Evolutionary conservation across 2,329 filamentous ascomycete genomes (phyloP).

Genomic region (Neopestalotiopsis rosae): DNA sequence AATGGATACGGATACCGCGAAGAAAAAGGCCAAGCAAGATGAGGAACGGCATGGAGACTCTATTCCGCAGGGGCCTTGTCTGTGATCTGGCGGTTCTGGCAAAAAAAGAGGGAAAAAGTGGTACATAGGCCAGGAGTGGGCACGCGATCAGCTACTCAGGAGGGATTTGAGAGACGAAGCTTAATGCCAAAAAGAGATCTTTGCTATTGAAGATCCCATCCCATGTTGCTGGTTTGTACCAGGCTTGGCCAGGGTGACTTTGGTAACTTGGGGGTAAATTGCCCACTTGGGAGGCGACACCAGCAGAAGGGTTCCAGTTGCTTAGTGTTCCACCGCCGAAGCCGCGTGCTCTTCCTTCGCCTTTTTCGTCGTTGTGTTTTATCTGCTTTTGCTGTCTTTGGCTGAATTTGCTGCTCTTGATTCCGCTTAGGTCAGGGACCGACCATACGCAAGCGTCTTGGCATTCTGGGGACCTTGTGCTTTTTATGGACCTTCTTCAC

Average conservation of each 20-base stretch:
- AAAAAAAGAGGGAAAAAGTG: background rate
- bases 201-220: slow-evolving; percentile 12
- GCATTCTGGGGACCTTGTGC: slow-evolving; percentile 5
- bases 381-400: background rate
- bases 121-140: background rate
- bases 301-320: background rate
- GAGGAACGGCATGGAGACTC: background rate
- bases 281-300: background rate
- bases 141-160: slow-evolving; percentile 18
- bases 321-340: background rate
- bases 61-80: slow-evolving; percentile 3
- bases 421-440: background rate
- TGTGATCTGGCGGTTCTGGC: background rate
- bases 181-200: background rate
- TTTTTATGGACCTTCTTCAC: slow-evolving; percentile 7
- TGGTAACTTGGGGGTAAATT: too few relatives aligned
- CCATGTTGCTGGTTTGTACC: background rate
- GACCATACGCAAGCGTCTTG: slow-evolving; percentile 8
- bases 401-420: background rate
- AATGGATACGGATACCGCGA: background rate
- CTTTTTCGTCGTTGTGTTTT: background rate
- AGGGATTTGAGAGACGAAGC: slow-evolving; percentile 7
- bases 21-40: background rate
- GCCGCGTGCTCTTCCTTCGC: slow-evolving; percentile 8
- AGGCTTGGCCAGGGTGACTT: too few relatives aligned